phyloP scores from a whole-genome alignment of 805 yeast species.

The Ogataea trehalophila region DNA sequence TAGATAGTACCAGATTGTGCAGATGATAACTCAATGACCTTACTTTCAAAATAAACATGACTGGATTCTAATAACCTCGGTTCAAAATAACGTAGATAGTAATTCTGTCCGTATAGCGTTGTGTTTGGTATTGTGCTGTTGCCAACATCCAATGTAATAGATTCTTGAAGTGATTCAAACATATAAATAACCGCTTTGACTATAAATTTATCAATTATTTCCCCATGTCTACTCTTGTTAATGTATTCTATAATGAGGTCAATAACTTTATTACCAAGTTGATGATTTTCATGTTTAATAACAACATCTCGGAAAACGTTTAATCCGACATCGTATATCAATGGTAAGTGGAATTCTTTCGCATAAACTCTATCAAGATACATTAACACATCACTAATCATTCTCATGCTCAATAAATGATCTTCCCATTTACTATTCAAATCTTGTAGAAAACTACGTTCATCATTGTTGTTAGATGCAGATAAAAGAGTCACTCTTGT shows the following conservation, averaged over 20 bases:
- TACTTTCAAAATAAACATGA: conserved; percentile 45
- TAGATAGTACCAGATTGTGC: conserved; percentile 49
- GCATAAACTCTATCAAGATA: conserved; percentile 84
- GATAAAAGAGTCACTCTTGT: conserved; percentile 16
- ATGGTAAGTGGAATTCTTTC: conserved; percentile 55
- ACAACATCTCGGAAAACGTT: conserved; percentile 59
- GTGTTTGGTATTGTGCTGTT: conserved; percentile 1
- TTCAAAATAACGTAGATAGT: conserved; percentile 62
- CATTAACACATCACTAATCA: conserved; percentile 80
- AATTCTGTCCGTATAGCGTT: conserved; percentile 47
- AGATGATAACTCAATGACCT: conserved; percentile 41
- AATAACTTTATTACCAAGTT: conserved; percentile 48
- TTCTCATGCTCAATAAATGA: conserved; percentile 65
- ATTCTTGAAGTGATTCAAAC: conserved; percentile 61
- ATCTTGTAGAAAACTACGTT: conserved; percentile 28
- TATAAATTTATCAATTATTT: conserved; percentile 50
- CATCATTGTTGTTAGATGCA: conserved; percentile 12
- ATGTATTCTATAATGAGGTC: conserved; percentile 50
- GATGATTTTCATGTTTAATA: conserved; percentile 43
- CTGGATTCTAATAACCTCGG: conserved; percentile 55
- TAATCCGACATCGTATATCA: conserved; percentile 71
- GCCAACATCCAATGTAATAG: conserved; percentile 6
- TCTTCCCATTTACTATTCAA: conserved; percentile 58
- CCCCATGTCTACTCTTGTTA: conserved; percentile 48
- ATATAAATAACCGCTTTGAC: conserved; percentile 61